Base-by-base conservation (phyloP, 2,329 filamentous ascomycete genomes). In the Colletotrichum sp. region DNA sequence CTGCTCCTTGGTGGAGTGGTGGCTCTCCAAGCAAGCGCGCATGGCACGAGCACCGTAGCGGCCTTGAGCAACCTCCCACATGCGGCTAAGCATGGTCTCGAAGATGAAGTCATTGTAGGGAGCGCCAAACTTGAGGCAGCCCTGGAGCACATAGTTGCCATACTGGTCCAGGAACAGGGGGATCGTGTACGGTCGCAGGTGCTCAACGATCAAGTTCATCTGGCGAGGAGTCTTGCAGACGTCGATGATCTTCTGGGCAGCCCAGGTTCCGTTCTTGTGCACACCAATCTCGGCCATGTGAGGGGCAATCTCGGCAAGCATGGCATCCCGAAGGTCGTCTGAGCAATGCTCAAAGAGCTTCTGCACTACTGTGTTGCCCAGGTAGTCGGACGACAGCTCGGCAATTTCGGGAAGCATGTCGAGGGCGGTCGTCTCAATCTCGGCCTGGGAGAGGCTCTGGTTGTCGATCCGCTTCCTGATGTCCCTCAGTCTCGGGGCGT, bases 201-300 rank as follows among this genome's bases (percentile, higher is more conserved):
- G 90, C 76, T 98, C 92, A 33, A 97, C 93, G 80, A 99, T 96
- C 85, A 95, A 87, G 61, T 88, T 86, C 92, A 97, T 96, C 84
- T 98, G 96, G 54, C 88, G 86, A 8, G 93, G 92, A 1, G 94
- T 95, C 84, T 97, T 95, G 82, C 95, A 96, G 8, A 98, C 95
- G 80, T 98, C 96, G 78, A 99, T 98, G 80, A 99, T 98, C 89
- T 98, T 99, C 85, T 99, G 97, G 2, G 97, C 97, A 69, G 97
- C 97, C 97, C 97, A 99, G 2, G 97, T 99, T 76, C 97, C 97
- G 80, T 99, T 99, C 90, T 99, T 99, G 89, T 99, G 97, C 9
- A 98, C 93, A 79, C 97, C 97, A 84, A 98, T 98, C 84, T 98
- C 96, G 31, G 96, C 95, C 82, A 98, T 90, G 81, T 98, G 96